These are phyloP conservation scores for Knufia petricola DNA, from an alignment of 2,329 filamentous ascomycete genomes.

Conservation along the genomic window DNA sequence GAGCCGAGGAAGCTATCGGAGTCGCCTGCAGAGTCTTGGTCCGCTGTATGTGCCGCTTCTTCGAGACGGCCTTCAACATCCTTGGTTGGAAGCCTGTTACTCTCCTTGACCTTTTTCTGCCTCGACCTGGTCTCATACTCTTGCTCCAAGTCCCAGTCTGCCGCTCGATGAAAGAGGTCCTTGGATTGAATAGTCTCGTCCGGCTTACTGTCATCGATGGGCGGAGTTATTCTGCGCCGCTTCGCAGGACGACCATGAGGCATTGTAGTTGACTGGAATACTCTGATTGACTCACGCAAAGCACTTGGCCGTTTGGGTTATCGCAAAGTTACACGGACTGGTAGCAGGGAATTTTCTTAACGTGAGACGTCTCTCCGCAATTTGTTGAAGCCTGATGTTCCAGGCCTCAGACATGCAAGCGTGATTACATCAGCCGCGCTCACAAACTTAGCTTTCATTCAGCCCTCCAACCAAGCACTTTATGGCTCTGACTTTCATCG, in stretches of 20 bases:
- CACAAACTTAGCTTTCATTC: too few relatives aligned
- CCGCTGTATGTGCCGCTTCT: slow-evolving; percentile 41
- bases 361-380: too few relatives aligned
- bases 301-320: too few relatives aligned
- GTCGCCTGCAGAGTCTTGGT: slow-evolving; percentile 38
- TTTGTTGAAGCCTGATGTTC: too few relatives aligned
- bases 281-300: too few relatives aligned
- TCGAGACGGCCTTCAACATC: slow-evolving; percentile 67
- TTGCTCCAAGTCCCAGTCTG: slow-evolving; percentile 84
- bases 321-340: too few relatives aligned
- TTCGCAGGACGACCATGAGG: slow-evolving; percentile 39
- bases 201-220: slow-evolving; percentile 30
- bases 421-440: too few relatives aligned
- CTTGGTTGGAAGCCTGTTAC: slow-evolving; percentile 73
- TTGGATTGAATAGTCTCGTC: slow-evolving; percentile 26
- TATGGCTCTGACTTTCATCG: too few relatives aligned
- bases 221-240: slow-evolving; percentile 42
- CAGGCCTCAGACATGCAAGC: too few relatives aligned
- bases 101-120: slow-evolving; percentile 69
- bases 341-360: too few relatives aligned
- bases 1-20: slow-evolving; percentile 56
- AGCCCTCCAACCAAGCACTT: too few relatives aligned
- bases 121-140: slow-evolving; percentile 74
- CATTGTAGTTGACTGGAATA: too few relatives aligned
- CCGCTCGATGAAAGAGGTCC: slow-evolving; percentile 62